Base-by-base conservation (phyloP, 1,284 basidiomycete species). In the Cronartium quercuum region DNA sequence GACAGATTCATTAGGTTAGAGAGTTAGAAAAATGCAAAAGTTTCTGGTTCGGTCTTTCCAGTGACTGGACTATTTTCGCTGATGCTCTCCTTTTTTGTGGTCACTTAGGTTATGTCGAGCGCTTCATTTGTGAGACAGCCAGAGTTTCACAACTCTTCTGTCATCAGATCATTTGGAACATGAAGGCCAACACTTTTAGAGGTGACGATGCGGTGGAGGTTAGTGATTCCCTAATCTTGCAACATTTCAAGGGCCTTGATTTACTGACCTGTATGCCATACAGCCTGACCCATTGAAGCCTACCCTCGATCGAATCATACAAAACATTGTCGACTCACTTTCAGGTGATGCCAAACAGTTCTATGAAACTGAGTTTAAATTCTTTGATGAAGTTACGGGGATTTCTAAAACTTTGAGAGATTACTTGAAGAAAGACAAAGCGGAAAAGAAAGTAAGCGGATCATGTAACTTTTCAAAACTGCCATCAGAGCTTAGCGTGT, bases 121-220 rank as follows among this genome's bases (percentile, higher is more conserved):
- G 90, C 37, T 99, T 98, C 85, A 94, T 98, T 80, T 94, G 94
- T 78, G 94, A 98, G 83, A 97, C 95, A 0, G 91, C 94, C 12
- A 95, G 94, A 83, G 93, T 98, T 77, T 98, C 94, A 3, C 95
- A 97, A 82, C 83, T 94, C 10, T 99, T 99, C 85, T 99, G 96
- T 81, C 96, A 99, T 82, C 96, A 99, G 84, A 98, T 98, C 77
- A 93, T 99, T 78, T 99, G 96, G 96, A 99, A 98, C 82, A 98
- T 98, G 96, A 96, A 96, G 81, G 96, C 96, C 4, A 99, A 99
- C 81, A 92, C 90, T 77, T 97, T 89, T 83, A 92, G 90, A 79
- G 96, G 95, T 80, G 96, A 98, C 79, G 85, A 85, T 12, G 90
- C 86, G 10, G 90, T 92, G 82, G 86, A 90, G 77, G 92, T 92